A percentile compares a stretch with the other conserved stretches of the same genome.
phyloP scores from a whole-genome alignment of 2,329 filamentous ascomycete species.

The Stachybotrys chartarum region DNA sequence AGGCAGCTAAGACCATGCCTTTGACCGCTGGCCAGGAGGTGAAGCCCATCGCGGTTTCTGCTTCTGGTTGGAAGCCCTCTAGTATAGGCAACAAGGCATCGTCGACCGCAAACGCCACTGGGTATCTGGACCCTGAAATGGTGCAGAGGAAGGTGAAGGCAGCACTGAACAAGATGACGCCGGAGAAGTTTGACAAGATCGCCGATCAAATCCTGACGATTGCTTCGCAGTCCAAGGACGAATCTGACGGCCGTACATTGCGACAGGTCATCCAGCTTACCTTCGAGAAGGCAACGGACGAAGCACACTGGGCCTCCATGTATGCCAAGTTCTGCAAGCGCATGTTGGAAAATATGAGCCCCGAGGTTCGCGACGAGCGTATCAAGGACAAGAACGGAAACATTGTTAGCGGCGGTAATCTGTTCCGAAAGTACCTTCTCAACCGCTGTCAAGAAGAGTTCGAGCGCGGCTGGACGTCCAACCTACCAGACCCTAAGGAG shows the following conservation, averaged over 20 bases:
- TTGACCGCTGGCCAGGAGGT: conserved; percentile 77
- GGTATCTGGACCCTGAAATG: conserved; percentile 77
- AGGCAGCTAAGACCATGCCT: conserved; percentile 82
- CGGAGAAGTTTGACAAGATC: conserved; percentile 97
- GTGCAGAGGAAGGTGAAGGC: conserved; percentile 99
- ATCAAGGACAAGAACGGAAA: conserved; percentile 87
- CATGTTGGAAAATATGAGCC: conserved; percentile 92
- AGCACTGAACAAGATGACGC: conserved; percentile 99
- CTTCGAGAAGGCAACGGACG: conserved; percentile 97
- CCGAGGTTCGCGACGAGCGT: conserved; percentile 90
- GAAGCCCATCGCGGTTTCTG: conserved; percentile 66
- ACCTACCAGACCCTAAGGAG: conserved; percentile 67
- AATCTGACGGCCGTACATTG: conserved; percentile 86
- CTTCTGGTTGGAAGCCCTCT: conserved; percentile 83
- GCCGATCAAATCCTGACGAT: conserved; percentile 89
- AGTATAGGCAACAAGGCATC: conserved; percentile 48
- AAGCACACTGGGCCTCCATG: conserved; percentile 97
- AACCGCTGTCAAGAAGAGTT: conserved; percentile 99
- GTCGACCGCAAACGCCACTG: conserved; percentile 24
- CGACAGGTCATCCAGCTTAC: conserved; percentile 98
- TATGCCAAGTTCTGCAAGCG: conserved; percentile 98
- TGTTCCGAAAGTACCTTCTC: conserved; percentile 97
- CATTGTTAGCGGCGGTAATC: conserved; percentile 81
- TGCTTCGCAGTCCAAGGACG: conserved; percentile 90
- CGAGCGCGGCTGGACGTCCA: conserved; percentile 92